Evolutionary conservation across 1,284 basidiomycete genomes (phyloP), one percentile per base, ranked within the genome.

Genomic region (Cutaneotrichosporon cavernicola): DNA sequence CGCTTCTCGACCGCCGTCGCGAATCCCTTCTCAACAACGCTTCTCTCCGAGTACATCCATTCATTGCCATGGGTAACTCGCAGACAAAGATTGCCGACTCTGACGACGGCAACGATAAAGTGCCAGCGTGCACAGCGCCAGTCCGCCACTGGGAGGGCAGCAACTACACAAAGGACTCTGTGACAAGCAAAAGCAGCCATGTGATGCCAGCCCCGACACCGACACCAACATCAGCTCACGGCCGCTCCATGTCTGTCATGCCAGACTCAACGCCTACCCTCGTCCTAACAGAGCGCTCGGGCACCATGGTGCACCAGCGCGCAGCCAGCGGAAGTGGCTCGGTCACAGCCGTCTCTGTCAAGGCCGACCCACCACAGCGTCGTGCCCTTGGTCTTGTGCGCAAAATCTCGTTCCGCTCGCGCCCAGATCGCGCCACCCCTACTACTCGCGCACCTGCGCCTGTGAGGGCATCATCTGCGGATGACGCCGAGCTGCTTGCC

Each of bases 11-110:
- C 55, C 36, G 55, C n/a, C 38, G 55, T 11, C 55, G 55, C 55
- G 55, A 56, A 21, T 56, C 55, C n/a, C 38, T 56, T 40, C 22
- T 56, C 21, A 56, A 56, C 6, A 61, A 57, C 51, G 59, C 63
- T 1, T 61, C 63, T 0, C 36, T 65, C 7, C 63, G 63, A 13
- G 63, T 65, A 31, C 63, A 65, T 22, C 63, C 63, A 3, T 65
- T 65, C 56, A 65, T 65, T n/a, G 50, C 56, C 40, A 65, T 65
- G 60, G 63, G 63, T 16, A 50, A 65, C 50, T 22, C 49, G 32
- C 58, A 52, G 32, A 31, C 30, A 8, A 53, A 53, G 18, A 30
- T 53, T 8, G 51, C 51, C 16, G 31, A 53, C 51, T 30, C 51
- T 11, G 26, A 30, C 16, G 10, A 34, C 31, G 2, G 13, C 7